phyloP scores from a whole-genome alignment of 306 rosid species.

The Psophocarpus tetragonolobus region DNA sequence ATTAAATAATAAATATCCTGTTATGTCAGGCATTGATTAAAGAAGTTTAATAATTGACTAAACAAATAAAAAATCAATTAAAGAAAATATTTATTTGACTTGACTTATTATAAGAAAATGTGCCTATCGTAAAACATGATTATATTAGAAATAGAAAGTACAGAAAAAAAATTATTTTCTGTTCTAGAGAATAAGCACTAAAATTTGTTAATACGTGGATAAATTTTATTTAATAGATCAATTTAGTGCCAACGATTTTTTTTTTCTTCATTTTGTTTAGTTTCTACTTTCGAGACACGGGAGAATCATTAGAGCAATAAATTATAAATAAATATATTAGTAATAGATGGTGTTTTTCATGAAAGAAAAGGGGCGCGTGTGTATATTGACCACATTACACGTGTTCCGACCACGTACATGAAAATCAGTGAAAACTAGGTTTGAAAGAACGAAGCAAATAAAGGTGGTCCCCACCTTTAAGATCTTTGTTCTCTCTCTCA shows the following conservation, averaged over 20 bases:
- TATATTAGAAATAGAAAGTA: neutral
- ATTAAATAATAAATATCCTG: neutral
- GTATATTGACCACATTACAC: constrained; percentile 18
- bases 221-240: neutral
- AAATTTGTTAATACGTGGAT: neutral
- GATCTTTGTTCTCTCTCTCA: neutral
- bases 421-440: constrained; percentile 36
- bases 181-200: neutral
- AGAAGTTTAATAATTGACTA: neutral
- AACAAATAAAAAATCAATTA: neutral
- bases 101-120: neutral
- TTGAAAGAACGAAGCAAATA: neutral
- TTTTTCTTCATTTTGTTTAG: neutral
- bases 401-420: constrained; percentile 33
- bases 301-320: neutral
- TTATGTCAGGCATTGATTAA: neutral
- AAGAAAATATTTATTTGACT: neutral
- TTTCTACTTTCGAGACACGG: neutral
- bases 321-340: neutral
- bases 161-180: neutral
- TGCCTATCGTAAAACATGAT: neutral
- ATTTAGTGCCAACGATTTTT: neutral
- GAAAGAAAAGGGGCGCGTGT: neutral
- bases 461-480: constrained; percentile 23
- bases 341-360: too few species aligned